Evolutionary conservation across 2,329 filamentous ascomycete genomes (phyloP).

Genomic region (Myotisia sp.): DNA sequence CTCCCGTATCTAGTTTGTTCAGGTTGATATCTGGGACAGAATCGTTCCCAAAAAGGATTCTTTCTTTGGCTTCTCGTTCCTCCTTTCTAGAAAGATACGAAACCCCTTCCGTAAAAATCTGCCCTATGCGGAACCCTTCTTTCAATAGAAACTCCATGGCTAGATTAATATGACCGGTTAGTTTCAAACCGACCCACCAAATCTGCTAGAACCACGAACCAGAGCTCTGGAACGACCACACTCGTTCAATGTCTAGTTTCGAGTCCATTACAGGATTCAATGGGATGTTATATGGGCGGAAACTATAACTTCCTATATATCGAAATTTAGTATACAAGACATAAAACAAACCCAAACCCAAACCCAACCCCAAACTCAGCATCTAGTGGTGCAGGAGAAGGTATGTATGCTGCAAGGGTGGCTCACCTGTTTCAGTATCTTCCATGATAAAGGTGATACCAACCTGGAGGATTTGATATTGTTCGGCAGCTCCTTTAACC

Average conservation of each 20-base stretch:
- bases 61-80: constrained; percentile 33
- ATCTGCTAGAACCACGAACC: constrained; percentile 20
- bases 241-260: constrained; percentile 44
- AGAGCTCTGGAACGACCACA: constrained; percentile 44
- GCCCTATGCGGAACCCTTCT: constrained; percentile 45
- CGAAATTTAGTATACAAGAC: neutral
- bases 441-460: constrained; percentile 53
- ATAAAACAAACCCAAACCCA: neutral
- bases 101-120: constrained; percentile 43
- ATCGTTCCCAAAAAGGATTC: constrained; percentile 3
- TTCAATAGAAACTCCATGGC: constrained; percentile 48
- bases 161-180: constrained; percentile 12
- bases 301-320: constrained; percentile 36
- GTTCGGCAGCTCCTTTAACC: constrained; percentile 45
- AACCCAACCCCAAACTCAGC: constrained; percentile 1
- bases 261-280: constrained; percentile 42
- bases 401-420: too few species aligned
- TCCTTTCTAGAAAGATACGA: constrained; percentile 50
- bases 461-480: constrained; percentile 50
- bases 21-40: constrained; percentile 32
- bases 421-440: constrained; percentile 36
- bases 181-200: constrained; percentile 3
- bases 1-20: constrained; percentile 38
- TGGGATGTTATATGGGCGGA: constrained; percentile 52
- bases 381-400: neutral